Conservation (phyloP, 192 early-diverging fungal genomes). For the Podila minutissima region DNA sequence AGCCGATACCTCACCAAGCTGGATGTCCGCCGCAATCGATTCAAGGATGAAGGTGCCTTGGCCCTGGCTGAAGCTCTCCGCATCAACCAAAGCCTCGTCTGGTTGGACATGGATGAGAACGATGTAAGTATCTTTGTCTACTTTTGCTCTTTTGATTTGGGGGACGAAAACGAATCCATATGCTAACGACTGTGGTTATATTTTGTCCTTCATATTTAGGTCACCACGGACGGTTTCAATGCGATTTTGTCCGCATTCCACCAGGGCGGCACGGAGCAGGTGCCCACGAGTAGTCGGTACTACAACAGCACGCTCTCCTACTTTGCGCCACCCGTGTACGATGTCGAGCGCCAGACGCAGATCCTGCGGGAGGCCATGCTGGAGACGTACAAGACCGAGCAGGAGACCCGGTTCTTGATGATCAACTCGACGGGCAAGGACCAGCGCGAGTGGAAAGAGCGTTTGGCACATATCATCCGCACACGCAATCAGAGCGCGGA, state of each 20-base stretch:
- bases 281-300: constrained; percentile 37
- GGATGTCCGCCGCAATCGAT: constrained; percentile 42
- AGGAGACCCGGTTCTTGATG: constrained; percentile 50
- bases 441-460: constrained; percentile 35
- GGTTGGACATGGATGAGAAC: constrained; percentile 57
- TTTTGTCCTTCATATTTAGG: constrained; percentile 16
- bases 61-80: constrained; percentile 52
- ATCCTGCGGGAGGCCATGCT: constrained; percentile 39
- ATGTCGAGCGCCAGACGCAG: constrained; percentile 36
- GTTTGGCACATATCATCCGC: constrained; percentile 38
- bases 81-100: constrained; percentile 32
- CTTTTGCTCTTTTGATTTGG: neutral
- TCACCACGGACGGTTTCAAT: constrained; percentile 58
- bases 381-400: constrained; percentile 51
- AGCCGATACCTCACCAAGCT: constrained; percentile 47
- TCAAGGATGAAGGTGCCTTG: constrained; percentile 54
- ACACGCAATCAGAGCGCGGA: constrained; percentile 40
- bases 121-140: constrained; percentile 39
- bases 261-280: constrained; percentile 47
- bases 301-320: constrained; percentile 42
- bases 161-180: neutral
- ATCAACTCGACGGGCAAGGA: constrained; percentile 49
- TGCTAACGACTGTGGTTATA: neutral
- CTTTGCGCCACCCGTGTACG: constrained; percentile 43
- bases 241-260: constrained; percentile 51